Conservation (phyloP, 2,329 filamentous ascomycete genomes). For the Cryoendolithus antarcticus region DNA sequence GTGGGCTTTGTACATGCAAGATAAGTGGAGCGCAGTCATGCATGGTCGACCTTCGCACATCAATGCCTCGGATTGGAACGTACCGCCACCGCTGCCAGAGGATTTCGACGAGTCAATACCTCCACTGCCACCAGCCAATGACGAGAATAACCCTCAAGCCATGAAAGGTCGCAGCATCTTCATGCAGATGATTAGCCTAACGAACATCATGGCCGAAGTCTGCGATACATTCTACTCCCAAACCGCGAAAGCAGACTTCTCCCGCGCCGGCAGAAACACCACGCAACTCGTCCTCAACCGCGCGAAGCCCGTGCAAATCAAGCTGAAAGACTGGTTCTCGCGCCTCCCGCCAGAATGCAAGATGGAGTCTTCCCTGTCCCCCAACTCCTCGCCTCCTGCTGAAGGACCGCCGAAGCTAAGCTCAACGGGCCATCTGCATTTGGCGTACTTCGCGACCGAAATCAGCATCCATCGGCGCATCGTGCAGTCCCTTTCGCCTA, state of each 20-base stretch:
- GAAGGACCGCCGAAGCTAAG: slow-evolving; percentile 23
- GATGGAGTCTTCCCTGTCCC: slow-evolving; percentile 41
- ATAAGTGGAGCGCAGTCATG: slow-evolving; percentile 80
- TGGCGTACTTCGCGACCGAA: slow-evolving; percentile 87
- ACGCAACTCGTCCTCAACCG: slow-evolving; percentile 61
- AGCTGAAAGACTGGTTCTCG: slow-evolving; percentile 71
- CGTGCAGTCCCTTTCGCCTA: slow-evolving; percentile 58
- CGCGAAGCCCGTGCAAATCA: slow-evolving; percentile 71
- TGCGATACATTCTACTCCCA: slow-evolving; percentile 75
- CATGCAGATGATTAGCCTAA: slow-evolving; percentile 62
- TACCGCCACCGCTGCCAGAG: slow-evolving; percentile 49
- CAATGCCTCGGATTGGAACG: slow-evolving; percentile 61
- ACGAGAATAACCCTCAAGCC: slow-evolving; percentile 49
- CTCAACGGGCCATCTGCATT: slow-evolving; percentile 56
- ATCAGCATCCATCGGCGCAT: slow-evolving; percentile 88
- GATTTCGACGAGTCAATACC: slow-evolving; percentile 62
- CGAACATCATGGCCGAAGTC: slow-evolving; percentile 65
- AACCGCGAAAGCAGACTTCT: slow-evolving; percentile 58
- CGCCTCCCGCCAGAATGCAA: slow-evolving; percentile 50
- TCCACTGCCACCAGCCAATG: slow-evolving; percentile 19
- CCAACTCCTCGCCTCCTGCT: slow-evolving; percentile 6
- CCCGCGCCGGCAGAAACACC: slow-evolving; percentile 54
- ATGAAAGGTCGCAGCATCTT: slow-evolving; percentile 60
- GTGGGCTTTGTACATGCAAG: slow-evolving; percentile 89
- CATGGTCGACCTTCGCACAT: slow-evolving; percentile 77